Conservation (phyloP, 441 rosid species). For the Croton laevigatus region DNA sequence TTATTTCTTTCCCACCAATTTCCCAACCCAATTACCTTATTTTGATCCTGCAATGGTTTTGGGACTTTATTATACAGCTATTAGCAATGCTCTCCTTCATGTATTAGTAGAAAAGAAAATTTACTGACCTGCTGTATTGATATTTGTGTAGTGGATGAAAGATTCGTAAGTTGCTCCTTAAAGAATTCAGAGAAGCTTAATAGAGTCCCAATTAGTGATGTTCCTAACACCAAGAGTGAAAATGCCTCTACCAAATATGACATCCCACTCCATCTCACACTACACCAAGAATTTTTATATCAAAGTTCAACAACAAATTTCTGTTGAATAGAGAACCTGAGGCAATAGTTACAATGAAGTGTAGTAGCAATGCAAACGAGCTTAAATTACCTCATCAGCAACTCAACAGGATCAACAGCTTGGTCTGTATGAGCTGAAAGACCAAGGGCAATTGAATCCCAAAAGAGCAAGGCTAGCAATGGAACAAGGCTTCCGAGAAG, state of each 20-base stretch:
- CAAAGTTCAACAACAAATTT: too few species aligned
- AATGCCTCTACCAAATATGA: conserved; percentile 56
- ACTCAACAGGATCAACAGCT: conserved; percentile 45
- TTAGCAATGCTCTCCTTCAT: neutral
- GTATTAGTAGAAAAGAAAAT: neutral
- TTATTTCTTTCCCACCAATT: conserved; percentile 44
- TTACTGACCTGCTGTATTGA: conserved; percentile 25
- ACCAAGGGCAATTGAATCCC: conserved; percentile 54
- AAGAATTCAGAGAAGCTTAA: conserved; percentile 62
- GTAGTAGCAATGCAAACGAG: too few species aligned
- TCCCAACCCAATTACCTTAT: conserved; percentile 10
- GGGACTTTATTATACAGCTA: neutral
- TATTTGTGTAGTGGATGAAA: conserved; percentile 12
- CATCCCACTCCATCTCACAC: conserved; percentile 48
- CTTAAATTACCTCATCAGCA: conserved; percentile 39
- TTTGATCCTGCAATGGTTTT: conserved; percentile 22
- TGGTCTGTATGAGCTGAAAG: conserved; percentile 40
- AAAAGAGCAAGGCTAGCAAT: conserved; percentile 47
- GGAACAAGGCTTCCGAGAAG: conserved; percentile 58
- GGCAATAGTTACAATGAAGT: too few species aligned
- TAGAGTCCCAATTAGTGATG: conserved; percentile 54
- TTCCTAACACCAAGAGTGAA: conserved; percentile 59
- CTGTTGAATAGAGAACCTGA: too few species aligned
- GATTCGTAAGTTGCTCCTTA: conserved; percentile 50
- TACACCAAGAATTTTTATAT: conserved; percentile 8